Conservation (phyloP, 1,284 basidiomycete genomes). For the Irpex sp. region DNA sequence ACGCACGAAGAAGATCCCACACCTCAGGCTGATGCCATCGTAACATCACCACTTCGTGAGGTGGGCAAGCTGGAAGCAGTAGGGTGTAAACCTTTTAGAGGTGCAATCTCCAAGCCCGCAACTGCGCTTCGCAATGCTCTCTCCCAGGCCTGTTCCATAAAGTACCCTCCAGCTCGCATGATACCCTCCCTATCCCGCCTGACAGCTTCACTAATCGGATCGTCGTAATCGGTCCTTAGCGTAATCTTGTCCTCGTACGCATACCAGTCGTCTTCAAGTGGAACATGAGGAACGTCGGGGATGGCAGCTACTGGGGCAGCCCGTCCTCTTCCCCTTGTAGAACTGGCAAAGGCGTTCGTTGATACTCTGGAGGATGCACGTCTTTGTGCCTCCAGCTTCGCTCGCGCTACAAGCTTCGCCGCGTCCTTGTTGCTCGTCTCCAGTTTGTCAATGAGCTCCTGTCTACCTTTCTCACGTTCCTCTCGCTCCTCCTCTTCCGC, state of each 20-base stretch:
- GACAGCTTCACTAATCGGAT: constrained; percentile 71
- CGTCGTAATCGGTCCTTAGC: constrained; percentile 56
- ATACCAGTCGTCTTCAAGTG: constrained; percentile 72
- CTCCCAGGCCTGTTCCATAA: constrained; percentile 82
- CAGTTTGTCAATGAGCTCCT: constrained; percentile 77
- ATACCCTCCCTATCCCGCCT: constrained; percentile 75
- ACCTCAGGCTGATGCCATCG: constrained; percentile 33
- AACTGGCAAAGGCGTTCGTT: constrained; percentile 40
- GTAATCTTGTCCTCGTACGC: constrained; percentile 67
- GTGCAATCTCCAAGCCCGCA: constrained; percentile 63
- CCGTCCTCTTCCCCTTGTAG: constrained; percentile 51
- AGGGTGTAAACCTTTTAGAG: constrained; percentile 26
- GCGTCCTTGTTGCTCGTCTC: constrained; percentile 74
- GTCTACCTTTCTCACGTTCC: constrained; percentile 69
- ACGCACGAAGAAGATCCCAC: too few relatives aligned
- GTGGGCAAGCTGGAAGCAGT: constrained; percentile 12
- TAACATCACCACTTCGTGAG: constrained; percentile 24
- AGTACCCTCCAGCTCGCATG: constrained; percentile 84
- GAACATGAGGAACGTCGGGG: constrained; percentile 74
- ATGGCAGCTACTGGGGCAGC: constrained; percentile 50
- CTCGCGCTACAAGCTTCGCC: constrained; percentile 62
- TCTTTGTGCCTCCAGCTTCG: constrained; percentile 59
- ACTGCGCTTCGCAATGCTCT: constrained; percentile 77
- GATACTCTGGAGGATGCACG: constrained; percentile 50
- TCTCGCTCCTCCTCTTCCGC: constrained; percentile 74